Evolutionary conservation across 176 grass and related monocot genomes (phyloP).

Genomic region (Cenchrus purpureus): DNA sequence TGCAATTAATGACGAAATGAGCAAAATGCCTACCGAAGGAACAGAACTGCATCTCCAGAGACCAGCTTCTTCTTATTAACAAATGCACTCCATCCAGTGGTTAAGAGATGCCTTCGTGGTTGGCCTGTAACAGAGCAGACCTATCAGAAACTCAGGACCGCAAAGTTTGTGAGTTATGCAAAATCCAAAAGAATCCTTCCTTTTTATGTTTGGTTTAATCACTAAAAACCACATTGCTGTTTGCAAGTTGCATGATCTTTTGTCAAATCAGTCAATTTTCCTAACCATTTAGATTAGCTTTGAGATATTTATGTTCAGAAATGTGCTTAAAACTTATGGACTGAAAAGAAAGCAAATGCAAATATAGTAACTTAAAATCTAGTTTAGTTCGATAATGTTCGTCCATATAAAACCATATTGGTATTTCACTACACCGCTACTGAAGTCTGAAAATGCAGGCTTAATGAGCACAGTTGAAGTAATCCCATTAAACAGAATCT

Average conservation of each 20-base stretch:
- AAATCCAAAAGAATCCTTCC: neutral
- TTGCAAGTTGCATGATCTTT: neutral
- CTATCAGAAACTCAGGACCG: conserved; percentile 29
- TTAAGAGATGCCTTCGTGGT: conserved; percentile 85
- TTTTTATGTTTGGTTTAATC: neutral
- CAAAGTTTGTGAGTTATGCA: conserved; percentile 1
- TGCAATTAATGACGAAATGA: conserved; percentile 24
- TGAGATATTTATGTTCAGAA: neutral
- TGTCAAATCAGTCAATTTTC: neutral
- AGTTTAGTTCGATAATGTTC: neutral
- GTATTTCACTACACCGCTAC: neutral
- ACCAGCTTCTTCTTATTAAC: conserved; percentile 82
- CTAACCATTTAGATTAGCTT: neutral
- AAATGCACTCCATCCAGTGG: conserved; percentile 91
- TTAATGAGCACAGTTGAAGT: neutral
- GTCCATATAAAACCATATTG: neutral
- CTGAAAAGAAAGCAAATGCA: conserved; percentile 22
- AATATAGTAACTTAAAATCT: neutral
- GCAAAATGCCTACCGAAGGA: conserved; percentile 66
- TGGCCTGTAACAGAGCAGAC: conserved; percentile 66
- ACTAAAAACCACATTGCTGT: neutral
- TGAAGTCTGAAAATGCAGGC: conserved; percentile 14
- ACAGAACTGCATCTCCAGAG: conserved; percentile 85
- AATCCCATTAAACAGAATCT: neutral
- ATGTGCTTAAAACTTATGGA: neutral